Percentiles rank a stretch among this genome's conserved stretches.
phyloP scores from a whole-genome alignment of 495 filamentous ascomycete genomes.

The Penicillium psychrofluorescens region DNA sequence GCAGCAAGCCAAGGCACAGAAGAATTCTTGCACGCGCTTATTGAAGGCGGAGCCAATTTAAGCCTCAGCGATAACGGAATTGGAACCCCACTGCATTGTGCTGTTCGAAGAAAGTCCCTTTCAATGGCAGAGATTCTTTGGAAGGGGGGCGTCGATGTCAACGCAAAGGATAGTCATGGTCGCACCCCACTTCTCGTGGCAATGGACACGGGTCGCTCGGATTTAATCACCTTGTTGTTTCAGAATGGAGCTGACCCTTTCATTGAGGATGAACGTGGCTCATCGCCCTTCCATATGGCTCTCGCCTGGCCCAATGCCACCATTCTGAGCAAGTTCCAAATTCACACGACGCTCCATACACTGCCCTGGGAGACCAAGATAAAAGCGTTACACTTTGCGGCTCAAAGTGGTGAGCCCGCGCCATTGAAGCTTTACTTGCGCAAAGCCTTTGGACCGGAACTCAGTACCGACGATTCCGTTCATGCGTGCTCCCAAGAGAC shows the following conservation, averaged over 20 bases:
- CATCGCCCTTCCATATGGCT: constrained; percentile 7
- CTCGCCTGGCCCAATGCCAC: constrained; percentile 1
- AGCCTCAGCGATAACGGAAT: constrained; percentile 1
- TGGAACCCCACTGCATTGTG: constrained; percentile 7
- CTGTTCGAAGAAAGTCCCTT: constrained; percentile 1
- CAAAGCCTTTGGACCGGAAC: no score
- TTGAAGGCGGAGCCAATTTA: constrained; percentile 1
- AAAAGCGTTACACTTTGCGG: neutral
- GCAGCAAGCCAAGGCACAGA: constrained; percentile 10
- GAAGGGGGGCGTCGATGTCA: constrained; percentile 9
- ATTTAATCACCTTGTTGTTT: constrained; percentile 18
- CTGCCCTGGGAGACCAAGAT: neutral
- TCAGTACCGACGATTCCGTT: no score
- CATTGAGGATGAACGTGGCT: constrained; percentile 1
- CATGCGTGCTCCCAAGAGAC: neutral
- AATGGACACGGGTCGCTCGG: constrained; percentile 19
- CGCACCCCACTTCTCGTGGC: constrained; percentile 26
- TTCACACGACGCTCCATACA: neutral
- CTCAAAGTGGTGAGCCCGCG: neutral
- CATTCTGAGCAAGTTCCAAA: constrained; percentile 2
- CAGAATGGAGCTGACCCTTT: constrained; percentile 20
- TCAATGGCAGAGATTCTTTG: constrained; percentile 3
- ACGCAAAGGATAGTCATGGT: constrained; percentile 11
- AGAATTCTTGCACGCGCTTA: constrained; percentile 5
- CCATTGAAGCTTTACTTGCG: neutral